Conservation (phyloP, 169 alveolate species). For the Theileria sp. region DNA sequence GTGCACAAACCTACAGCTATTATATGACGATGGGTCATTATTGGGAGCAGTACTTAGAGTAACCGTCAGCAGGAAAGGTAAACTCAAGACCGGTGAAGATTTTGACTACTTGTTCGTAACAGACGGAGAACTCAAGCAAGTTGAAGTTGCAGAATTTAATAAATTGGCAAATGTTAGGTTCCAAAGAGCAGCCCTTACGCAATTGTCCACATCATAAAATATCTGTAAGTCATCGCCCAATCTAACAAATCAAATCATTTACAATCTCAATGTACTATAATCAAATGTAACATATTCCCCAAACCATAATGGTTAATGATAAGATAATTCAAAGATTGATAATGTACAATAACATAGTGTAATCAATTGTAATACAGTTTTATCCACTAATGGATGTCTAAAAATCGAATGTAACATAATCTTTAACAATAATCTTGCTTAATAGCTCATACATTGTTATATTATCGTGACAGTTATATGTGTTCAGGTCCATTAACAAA, state of each 20-base stretch:
- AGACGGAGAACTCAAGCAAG: background rate
- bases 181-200: conserved; percentile 3
- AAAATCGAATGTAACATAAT: background rate
- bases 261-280: background rate
- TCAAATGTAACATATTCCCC: background rate
- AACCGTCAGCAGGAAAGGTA: background rate
- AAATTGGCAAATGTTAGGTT: conserved; percentile 1
- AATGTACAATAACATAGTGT: background rate
- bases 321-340: background rate
- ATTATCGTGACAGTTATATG: background rate
- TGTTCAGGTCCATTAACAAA: too few species aligned
- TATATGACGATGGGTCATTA: background rate
- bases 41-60: background rate
- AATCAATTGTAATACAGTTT: background rate
- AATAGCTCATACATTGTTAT: background rate
- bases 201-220: background rate
- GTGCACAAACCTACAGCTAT: conserved; percentile 4
- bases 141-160: background rate
- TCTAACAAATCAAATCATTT: background rate
- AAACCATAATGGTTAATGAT: background rate
- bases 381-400: background rate
- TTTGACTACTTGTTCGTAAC: conserved; percentile 3
- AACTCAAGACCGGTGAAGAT: background rate
- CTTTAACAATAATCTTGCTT: background rate
- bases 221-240: background rate